phyloP scores from a whole-genome alignment of 768 basidiomycete species.

The Leccinum disarticulatum region DNA sequence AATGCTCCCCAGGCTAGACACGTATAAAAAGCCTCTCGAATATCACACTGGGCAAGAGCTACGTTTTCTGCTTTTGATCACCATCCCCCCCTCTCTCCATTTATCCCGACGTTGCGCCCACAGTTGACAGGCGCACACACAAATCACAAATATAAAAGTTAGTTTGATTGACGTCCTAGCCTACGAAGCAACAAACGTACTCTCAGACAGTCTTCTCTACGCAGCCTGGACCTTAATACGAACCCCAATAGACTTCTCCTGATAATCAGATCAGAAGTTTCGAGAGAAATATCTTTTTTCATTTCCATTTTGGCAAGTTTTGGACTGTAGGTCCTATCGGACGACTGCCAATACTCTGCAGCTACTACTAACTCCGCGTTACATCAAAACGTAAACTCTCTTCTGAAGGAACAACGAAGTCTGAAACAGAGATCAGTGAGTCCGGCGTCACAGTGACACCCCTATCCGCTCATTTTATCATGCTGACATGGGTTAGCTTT shows the following conservation, averaged over 20 bases:
- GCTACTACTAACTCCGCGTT: too few species aligned
- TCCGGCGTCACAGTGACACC: too few species aligned
- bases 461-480: neutral
- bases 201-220: neutral
- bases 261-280: neutral
- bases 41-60: too few species aligned
- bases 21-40: neutral
- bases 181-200: neutral
- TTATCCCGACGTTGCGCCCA: neutral
- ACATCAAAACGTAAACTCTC: neutral
- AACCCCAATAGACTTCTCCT: too few species aligned
- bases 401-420: too few species aligned
- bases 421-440: neutral
- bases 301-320: too few species aligned
- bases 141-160: neutral
- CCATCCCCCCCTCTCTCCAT: neutral
- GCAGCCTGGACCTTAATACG: too few species aligned
- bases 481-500: neutral
- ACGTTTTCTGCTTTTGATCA: neutral
- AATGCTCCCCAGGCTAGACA: neutral
- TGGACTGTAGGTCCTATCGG: too few species aligned
- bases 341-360: too few species aligned
- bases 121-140: neutral
- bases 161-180: neutral
- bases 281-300: neutral